Conservation (phyloP, 169 alveolate genomes). For the Plasmodium yoelii region DNA sequence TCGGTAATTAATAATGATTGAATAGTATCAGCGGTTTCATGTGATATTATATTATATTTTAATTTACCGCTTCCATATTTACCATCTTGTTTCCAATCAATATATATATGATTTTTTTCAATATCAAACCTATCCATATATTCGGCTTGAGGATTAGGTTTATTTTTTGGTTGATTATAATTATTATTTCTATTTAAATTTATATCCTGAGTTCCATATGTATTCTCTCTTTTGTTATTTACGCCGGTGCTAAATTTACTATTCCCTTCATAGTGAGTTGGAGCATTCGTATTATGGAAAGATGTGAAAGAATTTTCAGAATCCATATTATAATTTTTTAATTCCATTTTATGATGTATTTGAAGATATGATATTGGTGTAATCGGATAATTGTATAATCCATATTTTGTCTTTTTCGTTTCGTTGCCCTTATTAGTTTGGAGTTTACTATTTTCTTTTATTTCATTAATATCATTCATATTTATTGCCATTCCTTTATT, state of each 20-base stretch:
- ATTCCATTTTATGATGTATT: background rate
- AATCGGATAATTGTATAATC: background rate
- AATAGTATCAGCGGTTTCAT: slow-evolving; percentile 32
- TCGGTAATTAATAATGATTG: slow-evolving; percentile 47
- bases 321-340: background rate
- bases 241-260: no score
- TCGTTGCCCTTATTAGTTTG: background rate
- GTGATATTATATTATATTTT: slow-evolving; percentile 31
- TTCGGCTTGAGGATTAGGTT: slow-evolving; percentile 34
- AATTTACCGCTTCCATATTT: slow-evolving; percentile 30
- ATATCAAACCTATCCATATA: slow-evolving; percentile 72
- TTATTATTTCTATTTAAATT: no score
- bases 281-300: background rate
- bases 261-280: no score
- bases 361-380: slow-evolving; percentile 1
- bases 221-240: no score
- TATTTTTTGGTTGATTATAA: no score
- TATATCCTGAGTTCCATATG: no score
- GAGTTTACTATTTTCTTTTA: background rate
- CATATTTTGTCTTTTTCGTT: background rate
- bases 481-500: background rate
- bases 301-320: background rate
- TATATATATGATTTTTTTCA: slow-evolving; percentile 28
- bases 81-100: slow-evolving; percentile 65
- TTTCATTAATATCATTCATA: background rate